These are phyloP conservation scores for Lolium multiflorum DNA, from an alignment of 176 grass and related monocot genomes.

Conservation along the genomic window DNA sequence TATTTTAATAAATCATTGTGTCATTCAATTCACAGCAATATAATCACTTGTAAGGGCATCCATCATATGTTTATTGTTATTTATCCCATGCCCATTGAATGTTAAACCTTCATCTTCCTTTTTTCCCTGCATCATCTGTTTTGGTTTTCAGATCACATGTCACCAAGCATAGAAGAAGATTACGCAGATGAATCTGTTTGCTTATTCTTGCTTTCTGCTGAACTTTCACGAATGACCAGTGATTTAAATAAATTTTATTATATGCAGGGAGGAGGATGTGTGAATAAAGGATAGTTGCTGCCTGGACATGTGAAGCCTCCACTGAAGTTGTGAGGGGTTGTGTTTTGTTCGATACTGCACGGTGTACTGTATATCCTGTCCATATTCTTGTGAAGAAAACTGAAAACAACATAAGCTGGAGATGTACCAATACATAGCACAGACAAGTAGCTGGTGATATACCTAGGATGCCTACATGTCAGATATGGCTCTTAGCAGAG, in stretches of 20 bases:
- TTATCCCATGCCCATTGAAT: not conserved
- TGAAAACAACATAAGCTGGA: not conserved
- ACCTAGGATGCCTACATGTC: not conserved
- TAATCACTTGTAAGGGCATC: not conserved
- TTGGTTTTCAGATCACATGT: not conserved
- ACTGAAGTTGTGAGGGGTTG: not conserved
- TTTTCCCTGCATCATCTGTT: not conserved
- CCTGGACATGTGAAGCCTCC: too few species aligned
- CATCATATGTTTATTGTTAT: not conserved
- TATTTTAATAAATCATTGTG: not conserved
- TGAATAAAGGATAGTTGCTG: too few species aligned
- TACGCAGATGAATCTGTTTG: too few species aligned
- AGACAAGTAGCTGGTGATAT: not conserved
- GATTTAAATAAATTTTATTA: too few species aligned
- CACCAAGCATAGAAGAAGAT: not conserved
- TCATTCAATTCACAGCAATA: not conserved
- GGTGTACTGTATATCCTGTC: slow-evolving; percentile 8
- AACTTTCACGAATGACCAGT: not conserved
- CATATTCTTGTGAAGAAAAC: not conserved
- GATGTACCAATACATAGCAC: not conserved
- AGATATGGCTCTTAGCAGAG: too few species aligned
- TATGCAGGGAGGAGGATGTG: too few species aligned
- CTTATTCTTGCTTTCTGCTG: not conserved
- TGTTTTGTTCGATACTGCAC: not conserved
- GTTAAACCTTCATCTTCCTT: not conserved